Percentiles rank a stretch among this genome's conserved stretches.
phyloP scores from a whole-genome alignment of 148 eudicot species.

The Vaccinium macrocarpon region DNA sequence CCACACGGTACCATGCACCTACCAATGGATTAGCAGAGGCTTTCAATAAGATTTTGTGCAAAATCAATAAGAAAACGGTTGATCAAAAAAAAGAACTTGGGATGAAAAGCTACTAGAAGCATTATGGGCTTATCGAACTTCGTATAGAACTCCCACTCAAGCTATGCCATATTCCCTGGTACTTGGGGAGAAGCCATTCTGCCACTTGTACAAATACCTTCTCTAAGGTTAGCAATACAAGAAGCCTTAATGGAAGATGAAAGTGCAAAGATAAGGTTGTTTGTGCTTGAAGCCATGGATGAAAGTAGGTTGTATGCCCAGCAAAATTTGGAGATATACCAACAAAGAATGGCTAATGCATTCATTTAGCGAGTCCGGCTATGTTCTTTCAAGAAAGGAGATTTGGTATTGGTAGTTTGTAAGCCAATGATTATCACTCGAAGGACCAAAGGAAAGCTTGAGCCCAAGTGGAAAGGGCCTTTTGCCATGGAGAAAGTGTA shows the following conservation, averaged over 20 bases:
- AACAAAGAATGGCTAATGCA: slow-evolving; percentile 10
- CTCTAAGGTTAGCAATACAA: not conserved
- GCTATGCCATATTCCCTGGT: not conserved
- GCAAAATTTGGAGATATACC: slow-evolving; percentile 9
- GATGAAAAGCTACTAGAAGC: not conserved
- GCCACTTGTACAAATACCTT: slow-evolving; percentile 5
- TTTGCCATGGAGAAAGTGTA: not conserved
- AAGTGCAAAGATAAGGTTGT: not conserved
- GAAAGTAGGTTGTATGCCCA: not conserved
- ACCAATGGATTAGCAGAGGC: not conserved
- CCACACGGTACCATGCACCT: not conserved
- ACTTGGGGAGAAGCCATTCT: not conserved
- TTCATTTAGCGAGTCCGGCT: not conserved
- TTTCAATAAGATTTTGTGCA: not conserved
- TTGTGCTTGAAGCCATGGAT: not conserved
- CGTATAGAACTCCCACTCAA: not conserved
- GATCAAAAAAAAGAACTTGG: not conserved
- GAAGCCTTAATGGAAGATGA: not conserved
- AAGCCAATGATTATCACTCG: not conserved
- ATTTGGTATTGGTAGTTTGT: not conserved
- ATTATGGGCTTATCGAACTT: not conserved
- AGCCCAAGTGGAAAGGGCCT: slow-evolving; percentile 12
- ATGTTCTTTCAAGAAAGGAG: slow-evolving; percentile 1
- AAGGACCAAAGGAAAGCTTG: not conserved
- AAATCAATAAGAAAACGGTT: not conserved